phyloP scores from a whole-genome alignment of 2,329 filamentous ascomycete genomes.

The Pseudogymnoascus sp. region DNA sequence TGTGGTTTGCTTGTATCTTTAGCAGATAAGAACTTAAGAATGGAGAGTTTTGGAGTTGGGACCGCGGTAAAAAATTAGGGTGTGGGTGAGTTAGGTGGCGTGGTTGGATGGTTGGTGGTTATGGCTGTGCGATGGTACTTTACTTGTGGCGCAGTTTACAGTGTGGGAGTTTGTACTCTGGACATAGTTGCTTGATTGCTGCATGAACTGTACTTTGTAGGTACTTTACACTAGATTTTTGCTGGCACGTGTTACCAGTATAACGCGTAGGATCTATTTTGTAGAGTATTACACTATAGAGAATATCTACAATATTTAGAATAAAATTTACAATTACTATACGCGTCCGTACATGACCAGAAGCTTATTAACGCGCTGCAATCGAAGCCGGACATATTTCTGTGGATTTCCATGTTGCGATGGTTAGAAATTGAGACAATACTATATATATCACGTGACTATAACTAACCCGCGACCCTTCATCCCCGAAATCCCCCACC shows the following conservation, averaged over 20 bases:
- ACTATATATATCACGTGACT: background rate
- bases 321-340: background rate
- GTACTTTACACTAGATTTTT: background rate
- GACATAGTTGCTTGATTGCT: background rate
- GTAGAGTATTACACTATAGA: background rate
- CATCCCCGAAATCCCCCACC: conserved; percentile 1
- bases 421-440: too few species aligned
- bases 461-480: background rate
- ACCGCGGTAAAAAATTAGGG: background rate
- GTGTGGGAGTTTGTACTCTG: background rate
- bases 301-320: background rate
- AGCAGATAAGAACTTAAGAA: background rate
- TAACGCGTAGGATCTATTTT: background rate
- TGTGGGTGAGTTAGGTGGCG: conserved; percentile 1
- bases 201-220: background rate
- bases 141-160: background rate
- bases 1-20: background rate
- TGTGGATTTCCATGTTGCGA: too few species aligned
- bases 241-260: background rate
- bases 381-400: background rate
- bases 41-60: background rate
- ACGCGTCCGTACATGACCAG: background rate
- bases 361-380: background rate
- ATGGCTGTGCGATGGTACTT: background rate
- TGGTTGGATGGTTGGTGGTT: background rate